Evolutionary conservation across 306 rosid genomes (phyloP).

Genomic region (Prunus mume): DNA sequence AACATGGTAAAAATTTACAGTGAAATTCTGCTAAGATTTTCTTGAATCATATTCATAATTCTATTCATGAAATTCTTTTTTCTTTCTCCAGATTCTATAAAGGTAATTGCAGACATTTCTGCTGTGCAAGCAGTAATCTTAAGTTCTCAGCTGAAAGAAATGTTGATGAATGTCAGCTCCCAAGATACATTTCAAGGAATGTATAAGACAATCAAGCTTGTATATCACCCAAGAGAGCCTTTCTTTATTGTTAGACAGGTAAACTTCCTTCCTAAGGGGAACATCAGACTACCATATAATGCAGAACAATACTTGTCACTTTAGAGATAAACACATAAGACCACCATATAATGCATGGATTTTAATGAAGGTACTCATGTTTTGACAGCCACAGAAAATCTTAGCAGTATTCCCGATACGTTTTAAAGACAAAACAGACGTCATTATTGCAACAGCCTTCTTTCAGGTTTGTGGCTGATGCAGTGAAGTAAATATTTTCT

Average conservation of each 20-base stretch:
- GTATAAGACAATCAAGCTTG: constrained; percentile 72
- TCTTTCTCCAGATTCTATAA: constrained; percentile 53
- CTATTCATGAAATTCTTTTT: constrained; percentile 21
- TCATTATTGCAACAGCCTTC: constrained; percentile 80
- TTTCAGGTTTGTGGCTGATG: constrained; percentile 60
- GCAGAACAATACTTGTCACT: too few species aligned
- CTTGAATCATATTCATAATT: not conserved
- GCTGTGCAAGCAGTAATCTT: constrained; percentile 64
- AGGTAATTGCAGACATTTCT: constrained; percentile 59
- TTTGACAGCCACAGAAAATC: constrained; percentile 67
- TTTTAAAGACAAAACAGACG: constrained; percentile 66
- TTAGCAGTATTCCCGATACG: constrained; percentile 78
- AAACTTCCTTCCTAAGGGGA: constrained; percentile 12
- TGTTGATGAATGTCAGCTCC: constrained; percentile 56
- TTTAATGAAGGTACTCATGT: constrained; percentile 15
- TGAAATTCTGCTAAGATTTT: not conserved
- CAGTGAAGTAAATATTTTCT: constrained; percentile 5
- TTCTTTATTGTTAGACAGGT: constrained; percentile 90
- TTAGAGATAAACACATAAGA: too few species aligned
- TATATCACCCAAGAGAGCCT: constrained; percentile 81
- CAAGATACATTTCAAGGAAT: constrained; percentile 46
- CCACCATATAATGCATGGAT: constrained; percentile 7
- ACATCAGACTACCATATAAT: not conserved
- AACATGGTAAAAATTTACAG: not conserved
- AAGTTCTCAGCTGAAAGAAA: constrained; percentile 78